These are phyloP conservation scores for Colletotrichum abscissum DNA, from an alignment of 2,329 filamentous ascomycete genomes.

Conservation along the genomic window DNA sequence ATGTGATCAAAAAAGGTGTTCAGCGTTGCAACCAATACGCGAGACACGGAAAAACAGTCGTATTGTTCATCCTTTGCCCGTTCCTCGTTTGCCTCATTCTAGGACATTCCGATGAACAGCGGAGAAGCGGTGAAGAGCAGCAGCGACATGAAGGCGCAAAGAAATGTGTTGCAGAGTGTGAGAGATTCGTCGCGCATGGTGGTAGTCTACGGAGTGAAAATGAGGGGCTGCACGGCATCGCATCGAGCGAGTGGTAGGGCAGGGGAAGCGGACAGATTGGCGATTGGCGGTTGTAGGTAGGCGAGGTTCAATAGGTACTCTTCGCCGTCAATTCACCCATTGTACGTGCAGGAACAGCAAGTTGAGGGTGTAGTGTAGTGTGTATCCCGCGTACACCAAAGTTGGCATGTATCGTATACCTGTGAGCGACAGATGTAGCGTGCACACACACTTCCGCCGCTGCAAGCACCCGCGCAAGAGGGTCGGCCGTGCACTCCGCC, in stretches of 20 bases:
- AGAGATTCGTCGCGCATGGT: conserved; percentile 19
- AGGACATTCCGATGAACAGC: not conserved
- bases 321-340: conserved; percentile 5
- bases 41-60: conserved; percentile 28
- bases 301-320: conserved; percentile 10
- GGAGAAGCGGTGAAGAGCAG: conserved; percentile 27
- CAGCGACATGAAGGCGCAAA: conserved; percentile 15
- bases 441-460: conserved; percentile 9
- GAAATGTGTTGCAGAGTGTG: conserved; percentile 1
- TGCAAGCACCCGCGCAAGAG: conserved; percentile 30
- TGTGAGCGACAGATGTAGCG: not conserved
- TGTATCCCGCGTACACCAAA: not conserved
- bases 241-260: conserved; percentile 10
- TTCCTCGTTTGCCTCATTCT: conserved; percentile 6
- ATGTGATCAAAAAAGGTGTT: conserved; percentile 3
- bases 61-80: not conserved
- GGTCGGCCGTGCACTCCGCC: conserved; percentile 30
- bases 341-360: not conserved
- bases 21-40: conserved; percentile 35
- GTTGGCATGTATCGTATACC: conserved; percentile 26
- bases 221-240: conserved; percentile 41
- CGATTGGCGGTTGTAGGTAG: conserved; percentile 18
- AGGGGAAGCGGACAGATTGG: not conserved
- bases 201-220: conserved; percentile 9
- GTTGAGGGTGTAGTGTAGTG: not conserved